phyloP scores from a whole-genome alignment of 192 early-diverging fungal species.

The Coemansia aciculifera region DNA sequence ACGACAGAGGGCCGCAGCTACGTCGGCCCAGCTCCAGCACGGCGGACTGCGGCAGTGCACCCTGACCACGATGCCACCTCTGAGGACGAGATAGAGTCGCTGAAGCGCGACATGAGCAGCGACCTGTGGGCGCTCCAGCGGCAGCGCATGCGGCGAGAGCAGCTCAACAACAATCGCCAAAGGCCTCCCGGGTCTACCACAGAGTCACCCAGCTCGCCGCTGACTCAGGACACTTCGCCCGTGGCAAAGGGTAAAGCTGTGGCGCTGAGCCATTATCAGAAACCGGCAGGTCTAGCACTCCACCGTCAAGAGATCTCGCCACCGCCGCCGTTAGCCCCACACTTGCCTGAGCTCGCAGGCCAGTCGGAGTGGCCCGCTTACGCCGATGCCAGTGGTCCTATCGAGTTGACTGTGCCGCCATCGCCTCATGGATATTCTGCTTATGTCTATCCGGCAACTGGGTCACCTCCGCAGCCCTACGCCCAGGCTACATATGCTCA shows the following conservation, averaged over 20 bases:
- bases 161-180: slow-evolving; percentile 14
- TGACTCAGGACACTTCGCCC: slow-evolving; percentile 17
- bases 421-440: slow-evolving; percentile 5
- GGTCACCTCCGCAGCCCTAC: slow-evolving; percentile 9
- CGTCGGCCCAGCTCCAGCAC: slow-evolving; percentile 22
- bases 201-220: slow-evolving; percentile 19
- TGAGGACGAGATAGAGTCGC: slow-evolving; percentile 52
- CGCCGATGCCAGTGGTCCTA: slow-evolving; percentile 9
- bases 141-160: slow-evolving; percentile 46
- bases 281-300: slow-evolving; percentile 3
- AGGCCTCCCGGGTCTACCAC: slow-evolving; percentile 16
- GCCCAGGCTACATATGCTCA: background rate
- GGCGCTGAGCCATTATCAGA: slow-evolving; percentile 12
- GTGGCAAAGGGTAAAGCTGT: background rate
- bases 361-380: slow-evolving; percentile 16
- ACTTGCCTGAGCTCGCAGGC: slow-evolving; percentile 22
- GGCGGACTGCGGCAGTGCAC: slow-evolving; percentile 16
- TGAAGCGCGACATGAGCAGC: slow-evolving; percentile 48
- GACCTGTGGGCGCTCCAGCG: slow-evolving; percentile 46
- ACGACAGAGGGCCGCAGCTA: slow-evolving; percentile 26
- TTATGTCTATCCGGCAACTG: background rate
- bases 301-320: slow-evolving; percentile 11
- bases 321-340: slow-evolving; percentile 10
- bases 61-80: slow-evolving; percentile 27
- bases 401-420: slow-evolving; percentile 5